These are phyloP conservation scores for Fraxinus angustifolia DNA, from an alignment of 305 asterid species.

Conservation along the genomic window DNA sequence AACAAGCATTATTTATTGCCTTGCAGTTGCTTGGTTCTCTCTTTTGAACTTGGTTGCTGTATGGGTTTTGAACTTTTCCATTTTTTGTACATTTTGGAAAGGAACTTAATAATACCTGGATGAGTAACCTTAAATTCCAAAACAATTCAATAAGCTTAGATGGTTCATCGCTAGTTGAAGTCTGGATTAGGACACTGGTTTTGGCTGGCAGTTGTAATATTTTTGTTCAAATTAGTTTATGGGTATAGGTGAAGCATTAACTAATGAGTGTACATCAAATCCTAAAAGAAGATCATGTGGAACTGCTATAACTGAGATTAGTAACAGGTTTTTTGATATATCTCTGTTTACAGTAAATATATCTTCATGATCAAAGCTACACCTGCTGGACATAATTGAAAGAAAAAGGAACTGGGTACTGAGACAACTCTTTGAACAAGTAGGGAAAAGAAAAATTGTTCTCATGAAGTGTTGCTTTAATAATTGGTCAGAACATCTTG, in stretches of 20 bases:
- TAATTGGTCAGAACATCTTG: background rate
- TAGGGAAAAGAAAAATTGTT: background rate
- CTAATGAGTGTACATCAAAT: background rate
- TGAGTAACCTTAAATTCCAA: background rate
- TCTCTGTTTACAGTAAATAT: background rate
- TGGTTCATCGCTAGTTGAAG: background rate
- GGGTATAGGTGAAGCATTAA: background rate
- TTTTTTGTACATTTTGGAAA: background rate
- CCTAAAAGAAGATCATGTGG: background rate
- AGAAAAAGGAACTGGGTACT: background rate
- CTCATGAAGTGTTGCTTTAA: background rate
- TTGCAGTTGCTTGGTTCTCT: conserved; percentile 21
- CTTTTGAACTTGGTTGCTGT: conserved; percentile 13
- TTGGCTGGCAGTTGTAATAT: background rate
- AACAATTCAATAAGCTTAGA: background rate
- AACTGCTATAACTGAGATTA: background rate
- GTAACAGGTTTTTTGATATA: background rate
- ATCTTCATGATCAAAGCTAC: background rate
- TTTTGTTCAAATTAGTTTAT: background rate
- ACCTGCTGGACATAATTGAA: background rate
- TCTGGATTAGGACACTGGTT: background rate
- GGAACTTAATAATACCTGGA: conserved; percentile 1
- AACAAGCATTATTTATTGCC: background rate
- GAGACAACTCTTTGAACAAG: background rate
- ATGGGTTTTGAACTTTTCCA: conserved; percentile 4